phyloP scores from a whole-genome alignment of 164 flowering plant genomes.

The Akebia trifoliata region DNA sequence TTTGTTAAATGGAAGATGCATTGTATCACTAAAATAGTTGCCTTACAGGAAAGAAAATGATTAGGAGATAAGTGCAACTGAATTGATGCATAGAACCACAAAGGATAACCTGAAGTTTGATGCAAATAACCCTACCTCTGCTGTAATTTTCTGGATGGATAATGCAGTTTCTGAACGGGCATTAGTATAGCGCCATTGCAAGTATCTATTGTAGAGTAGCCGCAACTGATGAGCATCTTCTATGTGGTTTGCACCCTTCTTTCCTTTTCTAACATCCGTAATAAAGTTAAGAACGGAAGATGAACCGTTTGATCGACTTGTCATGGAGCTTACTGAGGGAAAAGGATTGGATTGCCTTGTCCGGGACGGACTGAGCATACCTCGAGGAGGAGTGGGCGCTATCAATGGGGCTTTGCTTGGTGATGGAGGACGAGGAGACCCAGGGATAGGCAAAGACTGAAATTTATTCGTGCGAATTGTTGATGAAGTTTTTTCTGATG shows the following conservation, averaged over 20 bases:
- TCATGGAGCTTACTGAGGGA: slow-evolving; percentile 17
- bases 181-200: slow-evolving; percentile 87
- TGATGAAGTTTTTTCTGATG: slow-evolving; percentile 34
- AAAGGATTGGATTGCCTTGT: slow-evolving; percentile 44
- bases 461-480: slow-evolving; percentile 34
- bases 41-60: neutral
- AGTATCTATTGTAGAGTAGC: slow-evolving; percentile 63
- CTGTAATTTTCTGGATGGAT: slow-evolving; percentile 43
- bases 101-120: neutral
- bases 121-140: slow-evolving; percentile 56
- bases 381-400: slow-evolving; percentile 45
- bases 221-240: slow-evolving; percentile 91
- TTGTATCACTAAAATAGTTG: neutral
- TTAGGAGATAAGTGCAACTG: neutral
- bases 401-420: slow-evolving; percentile 36
- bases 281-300: slow-evolving; percentile 78
- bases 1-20: neutral
- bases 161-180: slow-evolving; percentile 56
- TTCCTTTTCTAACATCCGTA: slow-evolving; percentile 68
- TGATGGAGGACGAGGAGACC: slow-evolving; percentile 47
- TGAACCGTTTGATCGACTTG: slow-evolving; percentile 45
- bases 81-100: neutral
- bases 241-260: slow-evolving; percentile 54
- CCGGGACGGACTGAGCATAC: slow-evolving; percentile 62
- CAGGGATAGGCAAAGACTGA: slow-evolving; percentile 41